These are phyloP conservation scores for Xylaria hypoxylon DNA, from an alignment of 2,329 filamentous ascomycete genomes.

Conservation along the genomic window DNA sequence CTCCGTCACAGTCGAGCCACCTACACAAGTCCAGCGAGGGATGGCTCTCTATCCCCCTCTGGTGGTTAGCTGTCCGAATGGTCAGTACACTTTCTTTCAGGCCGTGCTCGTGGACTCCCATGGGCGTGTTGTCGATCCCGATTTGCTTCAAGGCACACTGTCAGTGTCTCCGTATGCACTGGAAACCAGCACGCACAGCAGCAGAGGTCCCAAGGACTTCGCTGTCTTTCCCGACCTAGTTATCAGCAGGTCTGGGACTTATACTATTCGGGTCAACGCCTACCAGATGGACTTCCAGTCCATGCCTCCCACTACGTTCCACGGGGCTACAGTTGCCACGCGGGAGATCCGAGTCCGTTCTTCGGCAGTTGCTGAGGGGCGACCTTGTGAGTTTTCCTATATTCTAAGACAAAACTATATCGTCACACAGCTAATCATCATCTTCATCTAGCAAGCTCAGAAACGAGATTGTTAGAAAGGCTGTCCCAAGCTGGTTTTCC, in stretches of 20 bases:
- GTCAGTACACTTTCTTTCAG: conserved; percentile 43
- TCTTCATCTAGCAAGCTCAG: conserved; percentile 18
- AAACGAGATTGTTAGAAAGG: conserved; percentile 19
- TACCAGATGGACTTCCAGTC: conserved; percentile 43
- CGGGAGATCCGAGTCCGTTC: conserved; percentile 40
- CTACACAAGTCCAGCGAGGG: conserved; percentile 42
- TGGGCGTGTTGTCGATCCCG: conserved; percentile 33
- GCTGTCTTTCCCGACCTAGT: conserved; percentile 44
- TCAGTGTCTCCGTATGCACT: conserved; percentile 37
- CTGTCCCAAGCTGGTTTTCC: conserved; percentile 16
- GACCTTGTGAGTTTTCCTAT: conserved; percentile 40
- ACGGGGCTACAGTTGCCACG: conserved; percentile 34
- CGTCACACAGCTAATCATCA: conserved; percentile 15
- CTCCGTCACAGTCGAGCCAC: conserved; percentile 45
- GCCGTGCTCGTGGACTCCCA: conserved; percentile 43
- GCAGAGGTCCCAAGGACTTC: conserved; percentile 35
- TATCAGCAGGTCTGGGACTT: conserved; percentile 41
- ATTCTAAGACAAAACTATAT: background rate
- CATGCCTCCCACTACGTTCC: conserved; percentile 32
- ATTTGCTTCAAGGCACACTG: conserved; percentile 41
- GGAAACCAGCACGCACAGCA: conserved; percentile 34
- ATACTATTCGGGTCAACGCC: conserved; percentile 42
- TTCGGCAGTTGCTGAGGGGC: conserved; percentile 39
- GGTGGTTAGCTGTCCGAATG: conserved; percentile 40
- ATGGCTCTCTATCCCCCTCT: conserved; percentile 46